Base-by-base conservation (phyloP, 2,329 filamentous ascomycete genomes). In the Penicillium sp. region DNA sequence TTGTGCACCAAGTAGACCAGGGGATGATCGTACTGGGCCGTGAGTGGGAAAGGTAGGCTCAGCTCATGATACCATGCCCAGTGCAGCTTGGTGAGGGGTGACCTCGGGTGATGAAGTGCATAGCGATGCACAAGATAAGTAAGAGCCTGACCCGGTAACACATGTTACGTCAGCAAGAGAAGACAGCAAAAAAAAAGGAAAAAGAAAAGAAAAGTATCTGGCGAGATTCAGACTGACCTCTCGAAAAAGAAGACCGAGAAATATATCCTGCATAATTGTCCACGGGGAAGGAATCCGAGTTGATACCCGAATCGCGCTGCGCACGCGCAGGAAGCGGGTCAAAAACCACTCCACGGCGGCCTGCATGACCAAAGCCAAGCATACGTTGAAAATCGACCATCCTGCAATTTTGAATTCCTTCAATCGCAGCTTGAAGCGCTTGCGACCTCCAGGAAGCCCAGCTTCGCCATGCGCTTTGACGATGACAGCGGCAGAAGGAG, bases 61-160 rank as follows among this genome's bases (percentile, higher is more conserved):
- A 82, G 63, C 38, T 69, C 70, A 58, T 84, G 80, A 48, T 82
- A 80, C 80, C 80, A 83, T 32, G 60, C 57, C 18, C 67, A 52
- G 57, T 84, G 81, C 61, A 69, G 54, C 32, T 54, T 73, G 67
- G 68, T 88, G 82, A 59, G 72, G 71, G 61, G 73, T 76, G 45
- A 58, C 43, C 41, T 60, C 51, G 63, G 81, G 73, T 43, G 76
- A 68, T 95, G 89, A 7, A 95, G 76, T 26, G 85, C 50, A 61
- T 79, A 79, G 44, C 86, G 83, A 69, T 95, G 89, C 56, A 88
- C 76, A 58, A 82, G 78, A 66, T 94, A 95, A 48, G 56, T 50
- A 4, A 66, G 40, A 29, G 64, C 48, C 66, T 69, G 47, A 26
- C 11, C 12, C 33, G 9, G n/a, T 5, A 9, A 27, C 12, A 9